Evolutionary conservation across 2,329 filamentous ascomycete genomes (phyloP).

Genomic region (Pseudogymnoascus sp.): DNA sequence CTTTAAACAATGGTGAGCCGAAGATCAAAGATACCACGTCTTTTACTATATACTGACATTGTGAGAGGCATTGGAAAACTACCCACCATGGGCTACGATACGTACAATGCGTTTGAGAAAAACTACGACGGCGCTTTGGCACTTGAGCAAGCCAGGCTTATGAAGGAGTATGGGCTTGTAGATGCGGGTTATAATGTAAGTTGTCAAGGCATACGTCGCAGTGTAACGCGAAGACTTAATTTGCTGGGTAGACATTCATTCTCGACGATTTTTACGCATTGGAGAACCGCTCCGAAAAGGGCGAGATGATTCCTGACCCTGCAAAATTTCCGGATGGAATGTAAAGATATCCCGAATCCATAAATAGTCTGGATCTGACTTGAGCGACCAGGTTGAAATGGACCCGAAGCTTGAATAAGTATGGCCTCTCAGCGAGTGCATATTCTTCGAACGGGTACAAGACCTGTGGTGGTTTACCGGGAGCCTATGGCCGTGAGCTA

Average conservation of each 20-base stretch:
- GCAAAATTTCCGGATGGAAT: background rate
- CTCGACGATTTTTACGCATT: background rate
- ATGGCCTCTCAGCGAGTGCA: background rate
- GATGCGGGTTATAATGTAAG: conserved; percentile 5
- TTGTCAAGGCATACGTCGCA: too few species aligned
- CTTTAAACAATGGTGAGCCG: background rate
- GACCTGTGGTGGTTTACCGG: conserved; percentile 21
- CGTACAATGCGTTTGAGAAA: background rate
- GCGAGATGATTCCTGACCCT: background rate
- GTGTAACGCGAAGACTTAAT: background rate
- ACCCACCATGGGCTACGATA: background rate
- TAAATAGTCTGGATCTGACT: background rate
- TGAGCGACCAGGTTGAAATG: background rate
- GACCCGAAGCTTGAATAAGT: background rate
- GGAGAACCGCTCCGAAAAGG: background rate
- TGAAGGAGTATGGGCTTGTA: background rate
- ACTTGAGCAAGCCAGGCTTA: background rate
- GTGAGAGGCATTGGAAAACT: background rate
- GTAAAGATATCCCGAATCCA: background rate
- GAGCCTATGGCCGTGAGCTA: conserved; percentile 18
- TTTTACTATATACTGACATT: background rate
- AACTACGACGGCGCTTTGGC: background rate
- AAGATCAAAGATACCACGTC: background rate
- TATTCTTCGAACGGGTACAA: background rate
- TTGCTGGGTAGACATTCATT: background rate